These are phyloP conservation scores for Cyclotella sp. DNA, from an alignment of 108 stramenopile genomes.

Conservation along the genomic window DNA sequence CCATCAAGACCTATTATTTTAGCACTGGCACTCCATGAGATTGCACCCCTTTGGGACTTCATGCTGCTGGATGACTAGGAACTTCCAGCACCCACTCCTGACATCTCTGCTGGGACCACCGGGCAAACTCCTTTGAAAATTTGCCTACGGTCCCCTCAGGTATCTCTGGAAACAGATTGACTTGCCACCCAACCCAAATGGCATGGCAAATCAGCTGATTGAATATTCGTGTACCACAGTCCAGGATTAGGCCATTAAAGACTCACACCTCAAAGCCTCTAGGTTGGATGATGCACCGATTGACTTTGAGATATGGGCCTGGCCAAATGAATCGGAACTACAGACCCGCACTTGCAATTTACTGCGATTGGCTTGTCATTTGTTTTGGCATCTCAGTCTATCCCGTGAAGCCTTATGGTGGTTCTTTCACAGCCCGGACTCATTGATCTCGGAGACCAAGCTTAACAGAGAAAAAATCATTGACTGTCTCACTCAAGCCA, in stretches of 20 bases:
- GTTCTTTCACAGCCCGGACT: neutral
- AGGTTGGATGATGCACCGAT: constrained; percentile 11
- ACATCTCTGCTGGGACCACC: constrained; percentile 4
- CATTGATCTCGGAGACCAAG: neutral
- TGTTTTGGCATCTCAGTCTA: neutral
- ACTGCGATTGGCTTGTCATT: neutral
- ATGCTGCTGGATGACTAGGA: neutral
- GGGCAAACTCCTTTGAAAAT: constrained; percentile 6
- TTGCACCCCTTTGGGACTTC: constrained; percentile 11
- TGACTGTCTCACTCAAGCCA: constrained; percentile 11
- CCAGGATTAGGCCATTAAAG: constrained; percentile 1
- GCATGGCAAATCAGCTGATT: neutral
- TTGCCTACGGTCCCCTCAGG: neutral
- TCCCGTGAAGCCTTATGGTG: constrained; percentile 1
- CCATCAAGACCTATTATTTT: neutral
- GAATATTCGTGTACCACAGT: neutral
- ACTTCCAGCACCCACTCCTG: neutral
- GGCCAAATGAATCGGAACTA: constrained; percentile 6
- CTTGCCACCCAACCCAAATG: neutral
- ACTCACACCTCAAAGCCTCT: constrained; percentile 9
- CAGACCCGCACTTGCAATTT: constrained; percentile 4
- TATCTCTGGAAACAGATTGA: neutral
- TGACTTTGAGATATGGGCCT: constrained; percentile 13
- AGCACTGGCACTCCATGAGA: neutral
- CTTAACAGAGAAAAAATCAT: neutral